These are phyloP conservation scores for Trametes polyzona DNA, from an alignment of 1,284 basidiomycete genomes.

Conservation along the genomic window DNA sequence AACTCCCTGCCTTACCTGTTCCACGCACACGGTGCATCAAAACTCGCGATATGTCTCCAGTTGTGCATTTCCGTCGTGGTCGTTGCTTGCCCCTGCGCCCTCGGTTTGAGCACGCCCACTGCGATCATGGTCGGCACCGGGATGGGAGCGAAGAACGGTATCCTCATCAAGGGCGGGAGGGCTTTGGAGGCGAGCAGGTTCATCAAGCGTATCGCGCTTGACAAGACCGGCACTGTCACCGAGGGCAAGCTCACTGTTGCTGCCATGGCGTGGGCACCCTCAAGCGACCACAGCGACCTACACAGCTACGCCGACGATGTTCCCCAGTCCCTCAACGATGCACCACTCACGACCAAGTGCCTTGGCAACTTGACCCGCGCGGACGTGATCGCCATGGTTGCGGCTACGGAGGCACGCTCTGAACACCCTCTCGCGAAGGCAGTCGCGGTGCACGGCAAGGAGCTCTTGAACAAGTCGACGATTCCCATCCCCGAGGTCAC, in stretches of 20 bases:
- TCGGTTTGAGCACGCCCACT: constrained; percentile 96
- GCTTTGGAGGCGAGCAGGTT: constrained; percentile 91
- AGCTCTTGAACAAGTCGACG: constrained; percentile 54
- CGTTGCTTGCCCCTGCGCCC: constrained; percentile 97
- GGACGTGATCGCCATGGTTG: constrained; percentile 79
- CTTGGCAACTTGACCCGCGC: constrained; percentile 68
- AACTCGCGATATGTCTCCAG: constrained; percentile 92
- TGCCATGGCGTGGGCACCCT: constrained; percentile 76
- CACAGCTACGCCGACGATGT: constrained; percentile 34
- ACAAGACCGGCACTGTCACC: constrained; percentile 99
- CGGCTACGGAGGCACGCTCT: constrained; percentile 86
- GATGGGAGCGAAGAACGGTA: constrained; percentile 95
- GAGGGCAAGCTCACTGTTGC: constrained; percentile 82
- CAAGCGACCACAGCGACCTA: constrained; percentile 45
- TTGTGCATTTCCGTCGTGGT: constrained; percentile 98
- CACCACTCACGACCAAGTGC: constrained; percentile 52
- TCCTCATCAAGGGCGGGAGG: constrained; percentile 96
- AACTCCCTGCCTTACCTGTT: constrained; percentile 83
- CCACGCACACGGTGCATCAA: constrained; percentile 80
- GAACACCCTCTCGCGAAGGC: constrained; percentile 97
- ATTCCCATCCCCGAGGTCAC: constrained; percentile 41
- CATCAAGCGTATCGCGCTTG: constrained; percentile 85
- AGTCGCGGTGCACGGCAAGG: constrained; percentile 81
- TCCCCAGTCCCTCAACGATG: constrained; percentile 31
- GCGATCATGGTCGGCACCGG: constrained; percentile 99